Evolutionary conservation across 306 rosid species (phyloP).

Genomic region (Cucurbita ficifolia): DNA sequence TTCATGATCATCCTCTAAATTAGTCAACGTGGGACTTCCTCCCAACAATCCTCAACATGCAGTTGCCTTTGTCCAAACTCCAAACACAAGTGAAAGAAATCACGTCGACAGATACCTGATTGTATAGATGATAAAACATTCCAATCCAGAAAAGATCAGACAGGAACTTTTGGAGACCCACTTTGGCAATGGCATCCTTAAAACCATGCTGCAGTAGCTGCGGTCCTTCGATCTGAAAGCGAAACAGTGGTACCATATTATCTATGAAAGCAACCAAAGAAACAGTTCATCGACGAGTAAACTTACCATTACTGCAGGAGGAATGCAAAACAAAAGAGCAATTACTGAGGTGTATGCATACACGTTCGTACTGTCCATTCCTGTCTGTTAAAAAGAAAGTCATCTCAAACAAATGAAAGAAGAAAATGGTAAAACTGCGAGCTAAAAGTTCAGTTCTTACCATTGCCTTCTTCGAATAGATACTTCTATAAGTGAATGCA

Average conservation of each 20-base stretch:
- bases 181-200: slow-evolving; percentile 52
- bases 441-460: slow-evolving; percentile 20
- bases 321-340: slow-evolving; percentile 56
- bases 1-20: no score
- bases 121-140: slow-evolving; percentile 63
- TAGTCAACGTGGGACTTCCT: no score
- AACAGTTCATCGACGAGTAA: not conserved
- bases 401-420: not conserved
- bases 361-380: slow-evolving; percentile 71
- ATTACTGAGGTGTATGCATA: slow-evolving; percentile 66
- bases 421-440: not conserved
- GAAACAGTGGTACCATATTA: slow-evolving; percentile 6
- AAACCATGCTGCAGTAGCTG: slow-evolving; percentile 50
- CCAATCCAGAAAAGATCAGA: slow-evolving; percentile 66
- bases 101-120: slow-evolving; percentile 32
- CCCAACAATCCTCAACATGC: no score
- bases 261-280: not conserved
- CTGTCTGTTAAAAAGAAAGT: slow-evolving; percentile 32
- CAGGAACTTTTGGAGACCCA: slow-evolving; percentile 45
- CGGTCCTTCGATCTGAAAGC: slow-evolving; percentile 64
- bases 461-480: slow-evolving; percentile 94
- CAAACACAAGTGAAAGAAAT: not conserved
- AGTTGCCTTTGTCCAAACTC: no score
- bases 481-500: slow-evolving; percentile 45
- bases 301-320: slow-evolving; percentile 57